phyloP scores from a whole-genome alignment of 495 filamentous ascomycete species.

The Terfezia boudieri region DNA sequence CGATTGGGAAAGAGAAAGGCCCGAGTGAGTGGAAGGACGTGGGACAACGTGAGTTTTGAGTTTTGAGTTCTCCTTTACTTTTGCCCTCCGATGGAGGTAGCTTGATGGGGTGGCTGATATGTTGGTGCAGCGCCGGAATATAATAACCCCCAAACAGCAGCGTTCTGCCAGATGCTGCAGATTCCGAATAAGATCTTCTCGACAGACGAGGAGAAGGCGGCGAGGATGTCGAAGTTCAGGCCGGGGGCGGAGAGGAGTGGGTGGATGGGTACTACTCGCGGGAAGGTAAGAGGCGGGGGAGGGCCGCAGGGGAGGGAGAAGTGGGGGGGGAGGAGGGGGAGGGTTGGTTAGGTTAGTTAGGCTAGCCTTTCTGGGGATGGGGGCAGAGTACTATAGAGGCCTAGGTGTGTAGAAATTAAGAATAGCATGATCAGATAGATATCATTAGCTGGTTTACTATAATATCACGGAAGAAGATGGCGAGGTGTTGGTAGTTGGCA shows the following conservation, averaged over 20 bases:
- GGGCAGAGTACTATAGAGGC: no score
- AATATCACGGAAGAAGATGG: no score
- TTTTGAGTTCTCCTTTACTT: neutral
- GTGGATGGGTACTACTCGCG: slow-evolving; percentile 7
- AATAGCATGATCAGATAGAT: no score
- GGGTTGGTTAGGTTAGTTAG: neutral
- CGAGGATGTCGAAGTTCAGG: slow-evolving; percentile 22
- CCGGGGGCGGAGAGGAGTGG: slow-evolving; percentile 19
- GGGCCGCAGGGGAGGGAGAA: slow-evolving; percentile 13
- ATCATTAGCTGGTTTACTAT: no score
- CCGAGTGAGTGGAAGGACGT: slow-evolving; percentile 18
- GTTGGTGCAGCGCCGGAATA: slow-evolving; percentile 20
- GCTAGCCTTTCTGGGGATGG: no score
- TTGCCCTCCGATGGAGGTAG: neutral
- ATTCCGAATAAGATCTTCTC: slow-evolving; percentile 58
- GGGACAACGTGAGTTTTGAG: neutral
- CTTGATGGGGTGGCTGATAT: neutral
- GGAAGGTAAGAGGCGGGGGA: slow-evolving; percentile 17
- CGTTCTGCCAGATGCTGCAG: slow-evolving; percentile 54
- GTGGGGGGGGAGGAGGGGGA: slow-evolving; percentile 12
- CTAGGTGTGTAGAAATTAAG: no score
- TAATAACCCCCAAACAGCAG: slow-evolving; percentile 54
- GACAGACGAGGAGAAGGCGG: slow-evolving; percentile 40
- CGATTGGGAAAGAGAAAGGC: slow-evolving; percentile 27
- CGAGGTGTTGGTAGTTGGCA: no score